These are phyloP conservation scores for Paramyrothecium roridum DNA, from an alignment of 2,329 filamentous ascomycete genomes.

Conservation along the genomic window DNA sequence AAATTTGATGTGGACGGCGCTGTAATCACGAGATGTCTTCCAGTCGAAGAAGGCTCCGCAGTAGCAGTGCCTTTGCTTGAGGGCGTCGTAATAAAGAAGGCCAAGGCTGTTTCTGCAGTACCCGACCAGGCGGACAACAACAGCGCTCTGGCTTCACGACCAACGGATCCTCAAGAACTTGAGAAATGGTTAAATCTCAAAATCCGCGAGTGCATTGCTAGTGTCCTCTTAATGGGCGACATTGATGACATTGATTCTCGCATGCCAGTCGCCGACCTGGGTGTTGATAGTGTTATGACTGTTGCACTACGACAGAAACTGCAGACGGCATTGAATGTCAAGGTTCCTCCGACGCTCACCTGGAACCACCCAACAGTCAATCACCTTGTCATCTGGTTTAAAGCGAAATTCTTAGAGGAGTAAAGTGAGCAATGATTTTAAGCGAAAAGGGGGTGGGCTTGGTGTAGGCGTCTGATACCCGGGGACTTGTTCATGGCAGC, in stretches of 20 bases:
- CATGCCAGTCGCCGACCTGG: conserved; percentile 1
- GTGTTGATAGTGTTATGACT: conserved; percentile 4
- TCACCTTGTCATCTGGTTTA: conserved; percentile 5
- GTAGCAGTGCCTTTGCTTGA: background rate
- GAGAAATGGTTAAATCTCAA: background rate
- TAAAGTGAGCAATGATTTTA: background rate
- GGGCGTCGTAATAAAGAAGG: background rate
- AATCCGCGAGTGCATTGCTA: conserved; percentile 1
- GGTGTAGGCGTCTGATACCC: background rate
- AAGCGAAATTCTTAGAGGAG: background rate
- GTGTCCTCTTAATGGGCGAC: conserved; percentile 1
- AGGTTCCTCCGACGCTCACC: conserved; percentile 6
- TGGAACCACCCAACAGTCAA: conserved; percentile 6
- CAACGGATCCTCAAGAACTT: background rate
- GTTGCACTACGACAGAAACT: conserved; percentile 3
- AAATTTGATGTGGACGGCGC: conserved; percentile 4
- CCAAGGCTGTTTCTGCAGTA: background rate
- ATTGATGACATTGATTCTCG: background rate
- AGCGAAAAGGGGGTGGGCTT: too few relatives aligned
- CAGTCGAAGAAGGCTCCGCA: conserved; percentile 3
- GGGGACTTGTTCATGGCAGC: too few relatives aligned
- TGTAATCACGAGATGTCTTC: conserved; percentile 5
- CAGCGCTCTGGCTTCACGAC: background rate
- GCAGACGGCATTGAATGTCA: conserved; percentile 1
- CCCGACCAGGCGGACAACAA: background rate